These are phyloP conservation scores for Komagataella phaffii DNA, from an alignment of 805 yeast genomes.

Conservation along the genomic window DNA sequence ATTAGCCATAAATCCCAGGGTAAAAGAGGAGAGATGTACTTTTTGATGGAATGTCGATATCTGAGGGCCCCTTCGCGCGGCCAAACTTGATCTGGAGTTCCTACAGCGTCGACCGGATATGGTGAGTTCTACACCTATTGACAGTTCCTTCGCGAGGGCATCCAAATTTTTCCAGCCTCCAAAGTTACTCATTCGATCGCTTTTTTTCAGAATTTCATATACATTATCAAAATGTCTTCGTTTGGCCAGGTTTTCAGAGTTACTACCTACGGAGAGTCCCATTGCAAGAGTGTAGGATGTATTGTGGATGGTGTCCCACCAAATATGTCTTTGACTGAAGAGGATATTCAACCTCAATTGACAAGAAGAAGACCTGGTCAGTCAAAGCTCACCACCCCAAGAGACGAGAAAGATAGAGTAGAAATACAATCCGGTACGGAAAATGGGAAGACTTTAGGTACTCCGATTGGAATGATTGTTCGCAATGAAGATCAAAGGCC, in stretches of 20 bases:
- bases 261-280: conserved; percentile 97
- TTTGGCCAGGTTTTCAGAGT: conserved; percentile 59
- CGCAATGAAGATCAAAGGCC: conserved; percentile 95
- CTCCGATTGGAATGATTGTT: conserved; percentile 91
- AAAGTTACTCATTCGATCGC: neutral
- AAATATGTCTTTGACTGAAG: conserved; percentile 72
- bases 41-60: neutral
- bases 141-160: neutral
- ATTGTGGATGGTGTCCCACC: conserved; percentile 98
- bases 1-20: conserved; percentile 9
- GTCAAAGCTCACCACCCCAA: conserved; percentile 81
- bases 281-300: conserved; percentile 95
- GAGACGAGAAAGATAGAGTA: conserved; percentile 90
- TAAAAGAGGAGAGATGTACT: conserved; percentile 7
- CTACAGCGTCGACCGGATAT: neutral
- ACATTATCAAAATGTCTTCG: conserved; percentile 40
- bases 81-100: neutral
- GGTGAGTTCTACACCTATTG: neutral
- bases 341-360: conserved; percentile 89
- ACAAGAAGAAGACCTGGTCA: conserved; percentile 98
- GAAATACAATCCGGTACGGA: conserved; percentile 93
- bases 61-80: neutral
- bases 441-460: conserved; percentile 79
- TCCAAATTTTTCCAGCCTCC: neutral
- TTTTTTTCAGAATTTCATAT: neutral